These are phyloP conservation scores for Vanilla planifolia DNA, from an alignment of 106 monocot genomes.

Conservation along the genomic window DNA sequence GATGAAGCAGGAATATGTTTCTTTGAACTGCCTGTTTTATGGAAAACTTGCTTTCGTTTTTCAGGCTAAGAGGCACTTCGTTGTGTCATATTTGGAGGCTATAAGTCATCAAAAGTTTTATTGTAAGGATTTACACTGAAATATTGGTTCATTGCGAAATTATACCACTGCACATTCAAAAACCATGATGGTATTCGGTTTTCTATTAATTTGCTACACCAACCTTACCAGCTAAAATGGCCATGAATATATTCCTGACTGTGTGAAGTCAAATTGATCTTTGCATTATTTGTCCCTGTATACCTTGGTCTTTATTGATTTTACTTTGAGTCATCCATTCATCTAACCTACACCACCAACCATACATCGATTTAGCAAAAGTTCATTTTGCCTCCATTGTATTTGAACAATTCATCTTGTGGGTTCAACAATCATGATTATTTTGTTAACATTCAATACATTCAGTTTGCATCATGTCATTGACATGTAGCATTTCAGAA, in stretches of 20 bases:
- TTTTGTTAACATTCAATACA: too few relatives aligned
- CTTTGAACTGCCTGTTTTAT: neutral
- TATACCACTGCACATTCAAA: neutral
- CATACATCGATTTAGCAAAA: too few relatives aligned
- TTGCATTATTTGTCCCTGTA: neutral
- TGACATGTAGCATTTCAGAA: too few relatives aligned
- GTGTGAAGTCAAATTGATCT: neutral
- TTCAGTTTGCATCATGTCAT: too few relatives aligned
- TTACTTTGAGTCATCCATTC: neutral
- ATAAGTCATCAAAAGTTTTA: neutral
- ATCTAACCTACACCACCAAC: neutral
- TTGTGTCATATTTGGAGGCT: constrained; percentile 1
- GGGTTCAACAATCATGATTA: too few relatives aligned
- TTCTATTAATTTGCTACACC: too few relatives aligned
- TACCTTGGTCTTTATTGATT: neutral
- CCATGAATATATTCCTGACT: too few relatives aligned
- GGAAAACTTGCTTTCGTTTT: neutral
- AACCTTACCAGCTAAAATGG: too few relatives aligned
- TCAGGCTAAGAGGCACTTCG: neutral
- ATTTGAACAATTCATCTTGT: too few relatives aligned
- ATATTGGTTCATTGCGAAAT: neutral
- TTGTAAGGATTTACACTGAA: neutral
- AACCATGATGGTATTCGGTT: too few relatives aligned
- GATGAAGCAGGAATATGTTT: neutral
- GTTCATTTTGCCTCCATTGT: too few relatives aligned